phyloP scores from a whole-genome alignment of 139 green algal genomes.

The Chlorella sp. region DNA sequence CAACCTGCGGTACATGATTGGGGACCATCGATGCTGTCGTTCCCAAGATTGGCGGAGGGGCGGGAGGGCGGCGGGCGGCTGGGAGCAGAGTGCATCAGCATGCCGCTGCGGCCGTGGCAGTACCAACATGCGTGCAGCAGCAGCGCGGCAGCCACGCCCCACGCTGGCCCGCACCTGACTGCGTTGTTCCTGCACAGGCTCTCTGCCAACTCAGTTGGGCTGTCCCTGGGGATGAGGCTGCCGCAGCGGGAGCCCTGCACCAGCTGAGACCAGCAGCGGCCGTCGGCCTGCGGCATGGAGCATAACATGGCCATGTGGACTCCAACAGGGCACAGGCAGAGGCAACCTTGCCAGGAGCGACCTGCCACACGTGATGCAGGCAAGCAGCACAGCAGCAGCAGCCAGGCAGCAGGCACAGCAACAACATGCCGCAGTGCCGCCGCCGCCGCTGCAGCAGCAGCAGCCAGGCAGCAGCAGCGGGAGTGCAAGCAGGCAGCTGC shows the following conservation, averaged over 20 bases:
- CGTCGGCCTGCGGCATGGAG: not conserved
- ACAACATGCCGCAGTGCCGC: too few relatives aligned
- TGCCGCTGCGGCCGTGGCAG: not conserved
- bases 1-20: not conserved
- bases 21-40: too few relatives aligned
- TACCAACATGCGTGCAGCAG: not conserved
- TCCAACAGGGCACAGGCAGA: too few relatives aligned
- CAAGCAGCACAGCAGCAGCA: too few relatives aligned
- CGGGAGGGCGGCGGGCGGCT: too few relatives aligned
- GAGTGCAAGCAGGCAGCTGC: too few relatives aligned
- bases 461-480: not conserved
- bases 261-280: constrained; percentile 22
- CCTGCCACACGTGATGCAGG: too few relatives aligned
- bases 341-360: too few relatives aligned
- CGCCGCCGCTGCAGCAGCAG: not conserved
- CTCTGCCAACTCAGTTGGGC: not conserved
- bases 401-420: too few relatives aligned
- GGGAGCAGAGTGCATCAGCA: not conserved
- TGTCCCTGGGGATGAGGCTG: constrained; percentile 11
- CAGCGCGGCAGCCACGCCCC: not conserved
- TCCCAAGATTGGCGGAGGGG: too few relatives aligned
- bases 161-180: not conserved
- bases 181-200: constrained; percentile 20
- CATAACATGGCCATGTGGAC: too few relatives aligned
- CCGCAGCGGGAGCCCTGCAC: constrained; percentile 24